Evolutionary conservation across 306 rosid genomes (phyloP).

Genomic region (Bauhinia variegata): DNA sequence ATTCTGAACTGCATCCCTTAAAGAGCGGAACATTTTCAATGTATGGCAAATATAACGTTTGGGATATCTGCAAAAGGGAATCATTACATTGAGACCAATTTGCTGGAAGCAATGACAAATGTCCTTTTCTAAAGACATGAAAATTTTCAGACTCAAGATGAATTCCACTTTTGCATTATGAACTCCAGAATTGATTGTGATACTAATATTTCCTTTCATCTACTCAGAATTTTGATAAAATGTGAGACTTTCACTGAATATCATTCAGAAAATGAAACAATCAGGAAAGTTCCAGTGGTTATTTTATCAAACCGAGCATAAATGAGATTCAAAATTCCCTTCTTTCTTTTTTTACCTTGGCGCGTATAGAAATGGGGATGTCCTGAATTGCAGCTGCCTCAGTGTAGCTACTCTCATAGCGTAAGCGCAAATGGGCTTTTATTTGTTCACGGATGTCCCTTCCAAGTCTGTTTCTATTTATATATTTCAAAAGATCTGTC

Average conservation of each 20-base stretch:
- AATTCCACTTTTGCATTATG: too few species aligned
- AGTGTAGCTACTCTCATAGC: slow-evolving; percentile 90
- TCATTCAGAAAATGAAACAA: slow-evolving; percentile 16
- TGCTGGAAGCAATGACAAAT: neutral
- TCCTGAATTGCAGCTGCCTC: slow-evolving; percentile 80
- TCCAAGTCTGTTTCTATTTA: slow-evolving; percentile 89
- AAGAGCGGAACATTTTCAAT: slow-evolving; percentile 69
- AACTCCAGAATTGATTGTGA: too few species aligned
- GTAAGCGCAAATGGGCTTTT: slow-evolving; percentile 89
- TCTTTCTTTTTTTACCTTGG: slow-evolving; percentile 63
- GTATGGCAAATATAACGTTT: slow-evolving; percentile 69
- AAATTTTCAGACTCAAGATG: neutral
- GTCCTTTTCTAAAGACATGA: slow-evolving; percentile 4
- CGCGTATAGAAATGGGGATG: slow-evolving; percentile 82
- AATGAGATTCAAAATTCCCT: slow-evolving; percentile 23
- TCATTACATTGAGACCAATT: neutral
- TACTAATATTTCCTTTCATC: slow-evolving; percentile 6
- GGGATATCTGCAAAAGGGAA: slow-evolving; percentile 69
- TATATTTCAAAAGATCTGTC: slow-evolving; percentile 83
- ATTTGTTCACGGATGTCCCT: slow-evolving; percentile 86
- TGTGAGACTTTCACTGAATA: neutral
- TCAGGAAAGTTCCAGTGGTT: neutral
- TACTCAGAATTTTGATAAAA: neutral
- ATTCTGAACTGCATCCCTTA: slow-evolving; percentile 79
- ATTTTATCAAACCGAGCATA: slow-evolving; percentile 19